Conservation (phyloP, 2,329 filamentous ascomycete species). For the Keithomyces neogunnii region DNA sequence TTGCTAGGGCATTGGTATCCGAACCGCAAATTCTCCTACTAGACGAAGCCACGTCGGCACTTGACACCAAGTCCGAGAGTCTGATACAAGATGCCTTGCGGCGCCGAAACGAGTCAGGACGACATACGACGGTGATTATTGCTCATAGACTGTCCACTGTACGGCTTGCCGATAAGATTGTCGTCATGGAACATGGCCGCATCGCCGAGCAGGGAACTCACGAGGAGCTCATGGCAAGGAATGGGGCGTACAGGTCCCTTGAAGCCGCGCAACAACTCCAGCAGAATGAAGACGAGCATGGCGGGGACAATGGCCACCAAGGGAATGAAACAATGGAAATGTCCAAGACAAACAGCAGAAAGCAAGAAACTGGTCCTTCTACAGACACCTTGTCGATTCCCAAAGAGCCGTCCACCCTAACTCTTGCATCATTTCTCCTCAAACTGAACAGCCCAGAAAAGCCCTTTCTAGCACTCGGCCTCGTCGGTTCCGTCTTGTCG, state of each 20-base stretch:
- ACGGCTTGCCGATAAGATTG: conserved; percentile 49
- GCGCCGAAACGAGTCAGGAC: not conserved
- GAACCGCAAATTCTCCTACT: conserved; percentile 42
- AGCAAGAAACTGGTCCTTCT: not conserved
- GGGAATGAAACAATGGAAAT: not conserved
- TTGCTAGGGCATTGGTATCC: conserved; percentile 31
- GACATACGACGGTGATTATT: conserved; percentile 2
- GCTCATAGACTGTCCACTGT: conserved; percentile 28
- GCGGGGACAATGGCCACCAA: not conserved
- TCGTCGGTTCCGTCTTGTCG: not conserved
- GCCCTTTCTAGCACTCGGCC: not conserved
- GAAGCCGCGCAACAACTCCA: not conserved
- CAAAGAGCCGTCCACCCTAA: not conserved
- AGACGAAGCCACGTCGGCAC: conserved; percentile 38
- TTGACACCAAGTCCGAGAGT: conserved; percentile 5
- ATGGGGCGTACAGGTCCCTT: not conserved
- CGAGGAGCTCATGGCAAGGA: conserved; percentile 39
- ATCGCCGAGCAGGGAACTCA: conserved; percentile 52
- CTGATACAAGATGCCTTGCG: conserved; percentile 4
- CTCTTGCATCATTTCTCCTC: not conserved
- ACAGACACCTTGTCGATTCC: not conserved
- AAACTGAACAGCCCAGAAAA: not conserved
- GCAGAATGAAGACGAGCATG: not conserved
- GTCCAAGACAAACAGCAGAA: not conserved
- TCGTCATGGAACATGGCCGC: conserved; percentile 49